Percentiles rank a stretch among this genome's conserved stretches.
These are phyloP conservation scores for Mariannaea sp. DNA, from an alignment of 2,329 filamentous ascomycete species.

Conservation along the genomic window DNA sequence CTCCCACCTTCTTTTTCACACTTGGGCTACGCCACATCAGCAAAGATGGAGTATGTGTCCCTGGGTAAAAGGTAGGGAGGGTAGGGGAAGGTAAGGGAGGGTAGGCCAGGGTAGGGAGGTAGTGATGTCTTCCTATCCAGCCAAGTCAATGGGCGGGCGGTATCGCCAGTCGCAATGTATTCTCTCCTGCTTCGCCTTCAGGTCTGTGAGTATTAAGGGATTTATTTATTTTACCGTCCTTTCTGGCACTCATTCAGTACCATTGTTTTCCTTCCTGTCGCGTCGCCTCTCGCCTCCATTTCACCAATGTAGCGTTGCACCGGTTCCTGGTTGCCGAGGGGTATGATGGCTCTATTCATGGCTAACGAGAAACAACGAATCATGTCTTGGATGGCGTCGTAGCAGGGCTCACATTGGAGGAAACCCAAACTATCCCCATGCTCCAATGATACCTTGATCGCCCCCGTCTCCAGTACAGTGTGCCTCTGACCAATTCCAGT, in stretches of 20 bases:
- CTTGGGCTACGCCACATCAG: too few species aligned
- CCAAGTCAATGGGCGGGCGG: too few species aligned
- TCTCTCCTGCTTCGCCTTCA: too few species aligned
- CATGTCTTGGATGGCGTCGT: background rate
- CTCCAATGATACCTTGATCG: conserved; percentile 6
- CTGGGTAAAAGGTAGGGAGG: too few species aligned
- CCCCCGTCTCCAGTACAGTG: conserved; percentile 4
- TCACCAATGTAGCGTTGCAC: background rate
- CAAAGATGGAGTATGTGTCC: too few species aligned
- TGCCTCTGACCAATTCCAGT: background rate
- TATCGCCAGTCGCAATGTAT: too few species aligned
- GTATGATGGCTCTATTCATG: background rate
- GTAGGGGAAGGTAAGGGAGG: too few species aligned
- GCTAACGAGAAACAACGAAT: conserved; percentile 1
- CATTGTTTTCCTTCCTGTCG: background rate
- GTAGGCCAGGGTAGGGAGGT: too few species aligned
- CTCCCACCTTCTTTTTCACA: too few species aligned
- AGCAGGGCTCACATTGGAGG: conserved; percentile 7
- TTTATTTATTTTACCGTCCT: background rate
- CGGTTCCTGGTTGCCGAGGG: background rate
- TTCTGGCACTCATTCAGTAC: background rate
- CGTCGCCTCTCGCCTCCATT: background rate
- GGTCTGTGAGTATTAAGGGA: background rate
- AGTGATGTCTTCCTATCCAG: too few species aligned
- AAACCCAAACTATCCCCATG: conserved; percentile 9